These are phyloP conservation scores for Myriosclerotinia curreyana DNA, from an alignment of 2,329 filamentous ascomycete species.

Conservation along the genomic window DNA sequence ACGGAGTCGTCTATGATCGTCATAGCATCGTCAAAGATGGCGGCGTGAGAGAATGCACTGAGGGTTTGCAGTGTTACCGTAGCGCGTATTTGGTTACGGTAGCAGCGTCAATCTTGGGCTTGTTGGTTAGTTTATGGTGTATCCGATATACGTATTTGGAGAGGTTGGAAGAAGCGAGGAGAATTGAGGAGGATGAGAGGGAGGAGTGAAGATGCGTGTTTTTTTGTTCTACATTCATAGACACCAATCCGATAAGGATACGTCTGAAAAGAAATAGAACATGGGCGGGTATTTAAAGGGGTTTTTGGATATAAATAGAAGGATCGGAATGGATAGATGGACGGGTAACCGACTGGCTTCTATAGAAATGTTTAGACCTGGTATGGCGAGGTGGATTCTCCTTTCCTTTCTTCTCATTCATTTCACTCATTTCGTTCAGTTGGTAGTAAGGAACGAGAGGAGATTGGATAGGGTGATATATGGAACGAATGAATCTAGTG, in stretches of 20 bases:
- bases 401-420: background rate
- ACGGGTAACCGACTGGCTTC: background rate
- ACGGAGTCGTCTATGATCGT: constrained; percentile 77
- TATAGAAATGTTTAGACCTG: background rate
- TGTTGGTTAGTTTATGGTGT: constrained; percentile 67
- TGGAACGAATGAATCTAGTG: background rate
- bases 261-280: background rate
- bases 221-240: background rate
- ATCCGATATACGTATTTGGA: constrained; percentile 45
- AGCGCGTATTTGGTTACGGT: constrained; percentile 79
- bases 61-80: constrained; percentile 78
- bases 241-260: background rate
- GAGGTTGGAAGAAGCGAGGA: constrained; percentile 31
- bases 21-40: constrained; percentile 68
- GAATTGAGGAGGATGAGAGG: constrained; percentile 26
- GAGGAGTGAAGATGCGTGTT: background rate
- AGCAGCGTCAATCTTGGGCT: constrained; percentile 64
- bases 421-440: background rate
- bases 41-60: constrained; percentile 70
- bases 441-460: background rate
- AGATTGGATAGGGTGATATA: background rate
- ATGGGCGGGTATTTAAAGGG: background rate
- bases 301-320: background rate
- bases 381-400: background rate
- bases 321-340: too few relatives aligned